phyloP scores from a whole-genome alignment of 2,329 filamentous ascomycete species.

The Catunica adiposa region DNA sequence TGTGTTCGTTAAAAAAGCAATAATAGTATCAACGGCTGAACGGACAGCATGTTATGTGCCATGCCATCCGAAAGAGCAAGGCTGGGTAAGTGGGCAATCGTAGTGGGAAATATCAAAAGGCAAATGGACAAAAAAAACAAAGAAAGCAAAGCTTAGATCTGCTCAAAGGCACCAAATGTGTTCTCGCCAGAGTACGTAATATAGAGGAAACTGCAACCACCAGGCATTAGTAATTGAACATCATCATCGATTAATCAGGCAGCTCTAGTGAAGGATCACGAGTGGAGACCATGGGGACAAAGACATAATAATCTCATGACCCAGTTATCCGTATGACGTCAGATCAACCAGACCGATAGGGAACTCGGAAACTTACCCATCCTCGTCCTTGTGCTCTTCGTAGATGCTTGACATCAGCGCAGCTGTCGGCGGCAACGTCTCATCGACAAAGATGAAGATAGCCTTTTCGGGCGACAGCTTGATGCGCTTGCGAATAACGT shows the following conservation, averaged over 20 bases:
- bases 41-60: too few relatives aligned
- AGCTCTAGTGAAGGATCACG: background rate
- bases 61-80: background rate
- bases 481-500: slow-evolving; percentile 99
- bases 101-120: background rate
- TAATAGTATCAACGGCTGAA: too few relatives aligned
- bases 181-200: slow-evolving; percentile 99
- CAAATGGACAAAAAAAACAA: background rate
- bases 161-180: slow-evolving; percentile 58
- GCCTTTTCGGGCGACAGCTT: slow-evolving; percentile 99
- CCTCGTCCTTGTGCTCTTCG: slow-evolving; percentile 89
- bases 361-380: slow-evolving; percentile 36
- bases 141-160: slow-evolving; percentile 14
- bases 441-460: slow-evolving; percentile 99
- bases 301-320: background rate
- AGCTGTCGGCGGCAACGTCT: slow-evolving; percentile 88
- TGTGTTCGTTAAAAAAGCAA: background rate
- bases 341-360: background rate
- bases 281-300: background rate
- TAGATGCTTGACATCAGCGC: slow-evolving; percentile 99
- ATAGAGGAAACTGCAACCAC: slow-evolving; percentile 62
- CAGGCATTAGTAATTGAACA: too few relatives aligned
- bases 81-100: background rate
- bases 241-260: too few relatives aligned
- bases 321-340: background rate